Base-by-base conservation (phyloP, 2,329 filamentous ascomycete species). In the Periconia sp. region DNA sequence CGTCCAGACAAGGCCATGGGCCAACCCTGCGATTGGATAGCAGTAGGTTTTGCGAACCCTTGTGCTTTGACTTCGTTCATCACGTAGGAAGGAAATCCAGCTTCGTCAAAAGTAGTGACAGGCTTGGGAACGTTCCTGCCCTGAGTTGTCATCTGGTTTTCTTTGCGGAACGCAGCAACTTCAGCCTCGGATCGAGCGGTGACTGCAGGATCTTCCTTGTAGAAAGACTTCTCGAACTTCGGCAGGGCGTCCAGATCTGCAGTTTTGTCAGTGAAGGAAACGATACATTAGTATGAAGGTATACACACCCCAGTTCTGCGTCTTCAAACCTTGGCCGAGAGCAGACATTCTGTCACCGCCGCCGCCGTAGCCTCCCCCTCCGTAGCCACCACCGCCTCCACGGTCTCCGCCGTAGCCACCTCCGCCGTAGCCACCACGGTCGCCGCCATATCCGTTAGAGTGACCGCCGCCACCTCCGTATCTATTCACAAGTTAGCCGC, bases 161-260 rank as follows among this genome's bases (percentile, higher is more conserved):
- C 85, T 71, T 85, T 86, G 72, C 94, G 90, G 82, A 96, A 99
- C 52, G 87, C 89, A 27, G 92, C 89, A 53, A 99, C 89, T 59
- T 97, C 93, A 52, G 85, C 84, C 41, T 84, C 74, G 13, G 91
- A 86, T 70, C 94, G 90, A 67, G 77, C 81, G 57, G 86, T 77
- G 56, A 99, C 93, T 55, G 85, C 85, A 31, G 88, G 83, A 72
- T 94, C 87, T 79, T 97, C 94, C 81, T 97, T 96, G 85, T 99
- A 99, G 81, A 99, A 99, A 9, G 90, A 92, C 80, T 99, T 99
- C 75, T 99, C 94, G 79, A 99, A 99, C 78, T 97, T 97, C 66
- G 94, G 93, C 44, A 99, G 72, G 7, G 87, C 75, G 69, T 75
- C 81, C 50, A 94, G 68, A 73, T 99, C 94, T 94, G 18, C 47